Percentiles rank a stretch among this genome's conserved stretches.
Conservation (phyloP, 164 flowering plant genomes). For the Vitis amurensis region DNA sequence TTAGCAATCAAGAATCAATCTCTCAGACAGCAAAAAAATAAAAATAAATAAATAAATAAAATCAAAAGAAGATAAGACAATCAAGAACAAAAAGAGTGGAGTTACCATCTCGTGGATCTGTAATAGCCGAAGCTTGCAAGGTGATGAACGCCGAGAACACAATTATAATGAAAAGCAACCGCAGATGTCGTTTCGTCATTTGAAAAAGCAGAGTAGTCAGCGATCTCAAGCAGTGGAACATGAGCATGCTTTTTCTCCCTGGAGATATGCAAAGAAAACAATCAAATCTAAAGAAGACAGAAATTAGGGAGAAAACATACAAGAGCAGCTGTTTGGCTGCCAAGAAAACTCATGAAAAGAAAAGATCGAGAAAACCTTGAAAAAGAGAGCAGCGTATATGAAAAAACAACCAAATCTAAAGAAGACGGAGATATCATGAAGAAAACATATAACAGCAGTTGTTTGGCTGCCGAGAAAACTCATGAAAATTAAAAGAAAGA, state of each 20-base stretch:
- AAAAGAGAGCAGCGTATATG: too few relatives aligned
- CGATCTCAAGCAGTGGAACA: too few relatives aligned
- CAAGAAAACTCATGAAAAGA: too few relatives aligned
- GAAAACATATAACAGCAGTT: too few relatives aligned
- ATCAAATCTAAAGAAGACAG: neutral
- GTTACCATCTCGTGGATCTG: slow-evolving; percentile 48
- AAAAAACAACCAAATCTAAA: too few relatives aligned
- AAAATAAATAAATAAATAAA: neutral
- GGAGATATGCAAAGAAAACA: slow-evolving; percentile 1
- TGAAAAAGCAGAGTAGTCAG: slow-evolving; percentile 5
- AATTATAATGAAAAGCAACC: slow-evolving; percentile 10
- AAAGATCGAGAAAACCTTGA: too few relatives aligned
- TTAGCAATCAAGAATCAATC: neutral
- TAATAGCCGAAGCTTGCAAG: slow-evolving; percentile 23
- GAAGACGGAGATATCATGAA: too few relatives aligned
- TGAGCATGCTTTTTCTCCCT: neutral
- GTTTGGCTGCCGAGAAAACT: too few relatives aligned
- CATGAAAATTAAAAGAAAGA: too few relatives aligned
- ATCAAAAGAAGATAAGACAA: neutral
- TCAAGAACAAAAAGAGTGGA: neutral
- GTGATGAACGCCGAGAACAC: slow-evolving; percentile 24
- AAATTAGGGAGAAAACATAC: too few relatives aligned
- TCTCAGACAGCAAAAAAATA: neutral
- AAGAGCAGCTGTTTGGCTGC: too few relatives aligned
- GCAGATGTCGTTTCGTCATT: slow-evolving; percentile 21